A percentile compares a stretch with the other conserved stretches of the same genome.
Conservation (phyloP, 805 yeast species). For the Ogataea paradorogensis region DNA sequence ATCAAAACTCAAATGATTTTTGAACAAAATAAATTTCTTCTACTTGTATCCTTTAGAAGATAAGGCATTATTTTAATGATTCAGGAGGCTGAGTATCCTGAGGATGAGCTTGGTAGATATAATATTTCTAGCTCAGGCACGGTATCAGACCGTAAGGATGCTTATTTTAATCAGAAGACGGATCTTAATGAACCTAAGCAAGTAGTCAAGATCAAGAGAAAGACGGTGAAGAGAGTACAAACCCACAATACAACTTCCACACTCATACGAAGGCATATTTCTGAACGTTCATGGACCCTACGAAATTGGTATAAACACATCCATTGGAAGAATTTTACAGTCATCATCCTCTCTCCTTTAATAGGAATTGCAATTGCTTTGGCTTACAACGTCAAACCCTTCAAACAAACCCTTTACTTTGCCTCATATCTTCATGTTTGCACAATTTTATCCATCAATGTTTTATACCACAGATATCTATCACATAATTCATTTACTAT, state of each 20-base stretch:
- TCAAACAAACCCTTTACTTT: conserved; percentile 43
- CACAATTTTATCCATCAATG: conserved; percentile 72
- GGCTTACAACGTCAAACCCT: conserved; percentile 9
- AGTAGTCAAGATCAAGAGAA: conserved; percentile 31
- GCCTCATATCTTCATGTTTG: conserved; percentile 53
- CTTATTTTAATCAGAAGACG: not conserved
- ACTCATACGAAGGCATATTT: conserved; percentile 44
- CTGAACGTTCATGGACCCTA: conserved; percentile 74
- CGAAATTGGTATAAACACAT: conserved; percentile 69
- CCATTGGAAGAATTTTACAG: conserved; percentile 67
- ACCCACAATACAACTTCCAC: conserved; percentile 18
- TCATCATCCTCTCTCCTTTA: conserved; percentile 56
- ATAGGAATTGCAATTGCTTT: conserved; percentile 19
- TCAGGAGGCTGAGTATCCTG: conserved; percentile 32
- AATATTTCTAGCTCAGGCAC: conserved; percentile 1
- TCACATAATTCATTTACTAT: conserved; percentile 56
- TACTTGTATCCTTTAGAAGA: no score
- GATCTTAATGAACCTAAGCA: conserved; percentile 14
- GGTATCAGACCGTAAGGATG: not conserved
- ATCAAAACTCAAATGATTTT: not conserved
- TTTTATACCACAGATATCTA: conserved; percentile 80
- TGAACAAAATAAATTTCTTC: not conserved
- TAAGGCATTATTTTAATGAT: conserved; percentile 9
- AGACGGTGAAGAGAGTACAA: conserved; percentile 24
- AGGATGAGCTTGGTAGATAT: conserved; percentile 28